A percentile compares a stretch with the other conserved stretches of the same genome.
These are phyloP conservation scores for bread wheat (Triticum aestivum) DNA, from an alignment of 176 grass and related monocot species.

Conservation along the genomic window IWGSC_CS_RefSeq_v2.1 NC_057797.1:654278390-654278889, in stretches of 20 bases:
- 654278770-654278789: no score
- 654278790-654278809: not conserved
- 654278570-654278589: not conserved
- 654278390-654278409: constrained; percentile 85
- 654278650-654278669: constrained; percentile 84
- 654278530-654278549: constrained; percentile 76
- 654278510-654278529: constrained; percentile 76
- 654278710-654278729: constrained; percentile 76
- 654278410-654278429: constrained; percentile 28
- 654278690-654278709: constrained; percentile 51
- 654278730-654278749: not conserved
- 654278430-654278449: not conserved
- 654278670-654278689: constrained; percentile 54
- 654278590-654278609: not conserved
- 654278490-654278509: constrained; percentile 81
- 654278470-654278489: not conserved
- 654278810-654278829: not conserved
- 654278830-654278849: not conserved
- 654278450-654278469: not conserved
- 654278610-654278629: not conserved
- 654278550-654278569: constrained; percentile 77
- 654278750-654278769: not conserved
- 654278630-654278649: constrained; percentile 52
- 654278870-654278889: not conserved
- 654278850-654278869: not conserved